phyloP scores from a whole-genome alignment of 768 basidiomycete genomes.

The Kwoniella sp. region DNA sequence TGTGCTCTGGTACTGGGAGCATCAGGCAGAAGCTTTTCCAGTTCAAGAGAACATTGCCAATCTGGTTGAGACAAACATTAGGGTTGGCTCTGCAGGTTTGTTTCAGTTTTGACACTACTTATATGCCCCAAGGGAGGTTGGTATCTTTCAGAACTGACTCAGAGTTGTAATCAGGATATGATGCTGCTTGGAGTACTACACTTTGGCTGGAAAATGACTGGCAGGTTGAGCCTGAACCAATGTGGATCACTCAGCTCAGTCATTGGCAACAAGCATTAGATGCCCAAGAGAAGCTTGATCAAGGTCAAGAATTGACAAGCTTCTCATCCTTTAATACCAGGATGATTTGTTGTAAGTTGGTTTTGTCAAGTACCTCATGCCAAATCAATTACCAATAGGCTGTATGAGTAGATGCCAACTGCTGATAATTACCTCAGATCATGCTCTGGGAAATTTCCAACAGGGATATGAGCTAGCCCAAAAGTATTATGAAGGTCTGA shows the following conservation, averaged over 20 bases:
- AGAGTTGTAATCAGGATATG: conserved; percentile 31
- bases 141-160: too few relatives aligned
- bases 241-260: conserved; percentile 47
- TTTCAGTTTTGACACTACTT: too few relatives aligned
- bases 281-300: conserved; percentile 37
- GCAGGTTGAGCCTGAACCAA: conserved; percentile 35
- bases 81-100: conserved; percentile 25
- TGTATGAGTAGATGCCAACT: too few relatives aligned
- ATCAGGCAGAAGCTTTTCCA: conserved; percentile 31
- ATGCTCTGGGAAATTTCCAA: conserved; percentile 48
- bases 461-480: conserved; percentile 45
- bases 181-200: conserved; percentile 47
- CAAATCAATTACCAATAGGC: too few relatives aligned
- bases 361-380: neutral
- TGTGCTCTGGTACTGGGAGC: conserved; percentile 47
- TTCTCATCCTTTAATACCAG: conserved; percentile 46
- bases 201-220: conserved; percentile 45
- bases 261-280: conserved; percentile 43
- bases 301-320: conserved; percentile 18
- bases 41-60: conserved; percentile 34
- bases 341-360: conserved; percentile 47
- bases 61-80: conserved; percentile 43
- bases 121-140: too few relatives aligned
- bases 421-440: conserved; percentile 28
- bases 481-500: conserved; percentile 42